phyloP scores from a whole-genome alignment of 148 eudicot species.

The Rhododendron vialii region DNA sequence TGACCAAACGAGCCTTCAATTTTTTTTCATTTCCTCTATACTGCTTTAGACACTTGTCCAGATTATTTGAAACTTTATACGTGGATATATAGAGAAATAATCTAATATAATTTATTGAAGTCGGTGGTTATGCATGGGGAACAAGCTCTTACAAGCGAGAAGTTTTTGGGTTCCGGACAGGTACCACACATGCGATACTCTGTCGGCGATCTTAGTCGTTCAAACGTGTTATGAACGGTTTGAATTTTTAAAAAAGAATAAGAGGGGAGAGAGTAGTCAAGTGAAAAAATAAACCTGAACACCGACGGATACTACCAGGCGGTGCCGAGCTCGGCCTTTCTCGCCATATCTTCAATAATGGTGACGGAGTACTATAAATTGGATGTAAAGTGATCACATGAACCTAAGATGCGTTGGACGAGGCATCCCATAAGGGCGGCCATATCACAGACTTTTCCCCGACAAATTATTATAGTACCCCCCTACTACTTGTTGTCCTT shows the following conservation, averaged over 20 bases:
- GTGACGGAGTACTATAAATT: too few species aligned
- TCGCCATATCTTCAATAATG: too few species aligned
- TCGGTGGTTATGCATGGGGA: neutral
- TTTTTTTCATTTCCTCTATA: neutral
- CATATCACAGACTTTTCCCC: neutral
- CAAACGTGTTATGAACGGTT: too few species aligned
- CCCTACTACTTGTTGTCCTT: neutral
- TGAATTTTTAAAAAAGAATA: too few species aligned
- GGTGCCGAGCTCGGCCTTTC: too few species aligned
- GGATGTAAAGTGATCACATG: neutral
- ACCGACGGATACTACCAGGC: accelerated
- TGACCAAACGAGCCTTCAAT: neutral
- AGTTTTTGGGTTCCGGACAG: too few species aligned
- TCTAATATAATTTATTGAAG: too few species aligned
- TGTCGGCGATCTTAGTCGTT: accelerated
- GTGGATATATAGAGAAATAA: too few species aligned
- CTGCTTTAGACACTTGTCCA: neutral
- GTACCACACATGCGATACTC: too few species aligned
- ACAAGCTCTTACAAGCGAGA: neutral
- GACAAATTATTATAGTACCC: neutral
- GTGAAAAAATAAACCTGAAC: too few species aligned
- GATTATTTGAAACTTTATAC: neutral
- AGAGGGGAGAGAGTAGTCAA: too few species aligned
- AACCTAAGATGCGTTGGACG: too few species aligned
- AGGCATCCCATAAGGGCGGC: neutral